Evolutionary conservation across 495 filamentous ascomycete species (phyloP), one percentile per base, ranked within the genome.

Genomic region (Trichoderma asperelloides): DNA sequence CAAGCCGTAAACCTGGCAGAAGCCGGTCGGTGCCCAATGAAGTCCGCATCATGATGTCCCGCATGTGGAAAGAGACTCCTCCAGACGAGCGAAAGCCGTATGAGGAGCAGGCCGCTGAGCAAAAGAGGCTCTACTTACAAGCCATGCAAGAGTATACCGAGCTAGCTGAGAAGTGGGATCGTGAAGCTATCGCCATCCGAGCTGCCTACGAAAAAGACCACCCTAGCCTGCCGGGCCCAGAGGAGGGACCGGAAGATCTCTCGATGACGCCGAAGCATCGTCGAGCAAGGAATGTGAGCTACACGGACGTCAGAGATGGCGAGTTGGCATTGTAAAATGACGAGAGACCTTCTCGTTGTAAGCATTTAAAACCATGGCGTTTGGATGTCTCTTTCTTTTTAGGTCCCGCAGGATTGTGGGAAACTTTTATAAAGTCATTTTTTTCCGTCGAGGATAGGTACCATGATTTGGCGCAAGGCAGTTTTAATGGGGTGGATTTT

Each of bases 41-140:
- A 69, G 88, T 98, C 64, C 88, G 95, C 41, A 82, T 86, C 11
- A 90, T 90, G 68, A 82, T 94, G 23, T 91, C 92, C 21, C 86
- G 88, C 71, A 93, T 92, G 90, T 98, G 95, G 95, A 88, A 89
- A 69, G 87, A 90, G 66, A 88, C 90, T 0, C 71, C 80, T 4
- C 82, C 83, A 11, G 90, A 88, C 41, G 82, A 83, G 68, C 89
- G 88, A 74, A 79, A 82, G 72, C 93, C 91, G 30, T 97, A 91
- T 70, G 78, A 91, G 66, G 88, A 91, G 45, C 81, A 86, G 72
- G 88, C 88, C 5, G 85, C 89, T 68, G 82, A 80, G 21, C 86
- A 90, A 68, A 91, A 90, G 68, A 80, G 83, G 63, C 77, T 71
- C 6, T 88, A 91, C 71, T 79, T 78, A n/a, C 79, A 83, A 68